Percentiles rank a stretch among this genome's conserved stretches.
Conservation (phyloP, 805 yeast genomes). For the Saturnispora zaruensis region DNA sequence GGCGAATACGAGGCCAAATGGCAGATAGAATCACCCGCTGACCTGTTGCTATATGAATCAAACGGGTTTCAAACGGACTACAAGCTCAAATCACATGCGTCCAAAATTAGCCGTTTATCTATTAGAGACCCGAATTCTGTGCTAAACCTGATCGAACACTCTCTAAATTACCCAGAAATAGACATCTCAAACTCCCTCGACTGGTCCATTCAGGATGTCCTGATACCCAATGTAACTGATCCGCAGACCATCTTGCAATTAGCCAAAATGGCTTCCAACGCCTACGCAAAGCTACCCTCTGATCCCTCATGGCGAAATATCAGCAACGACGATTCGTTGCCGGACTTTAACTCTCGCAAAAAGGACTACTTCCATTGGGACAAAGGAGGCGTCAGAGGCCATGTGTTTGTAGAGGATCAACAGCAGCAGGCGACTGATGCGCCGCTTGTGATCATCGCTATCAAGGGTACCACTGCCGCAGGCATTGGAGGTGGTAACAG, state of each 20-base stretch:
- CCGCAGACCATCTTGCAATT: slow-evolving; percentile 61
- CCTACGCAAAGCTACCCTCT: slow-evolving; percentile 70
- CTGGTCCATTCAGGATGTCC: slow-evolving; percentile 49
- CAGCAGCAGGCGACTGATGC: slow-evolving; percentile 21
- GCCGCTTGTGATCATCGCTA: slow-evolving; percentile 54
- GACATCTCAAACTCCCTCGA: slow-evolving; percentile 40
- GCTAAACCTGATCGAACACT: slow-evolving; percentile 56
- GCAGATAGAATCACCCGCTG: not conserved
- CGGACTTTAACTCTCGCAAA: slow-evolving; percentile 34
- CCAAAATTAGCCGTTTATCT: slow-evolving; percentile 30
- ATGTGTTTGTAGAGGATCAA: slow-evolving; percentile 56
- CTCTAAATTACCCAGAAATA: slow-evolving; percentile 32
- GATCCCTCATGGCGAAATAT: slow-evolving; percentile 81
- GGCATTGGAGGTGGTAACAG: slow-evolving; percentile 40
- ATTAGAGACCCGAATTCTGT: slow-evolving; percentile 51
- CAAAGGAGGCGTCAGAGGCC: slow-evolving; percentile 80
- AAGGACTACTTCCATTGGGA: slow-evolving; percentile 80
- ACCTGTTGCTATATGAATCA: not conserved
- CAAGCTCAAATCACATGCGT: slow-evolving; percentile 11
- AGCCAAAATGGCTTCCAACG: slow-evolving; percentile 84
- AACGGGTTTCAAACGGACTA: slow-evolving; percentile 12
- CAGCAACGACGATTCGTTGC: slow-evolving; percentile 12
- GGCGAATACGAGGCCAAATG: not conserved
- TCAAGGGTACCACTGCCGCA: slow-evolving; percentile 90
- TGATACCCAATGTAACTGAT: slow-evolving; percentile 71